phyloP scores from a whole-genome alignment of 352 stramenopile species.

The Pythium chondricola region DNA sequence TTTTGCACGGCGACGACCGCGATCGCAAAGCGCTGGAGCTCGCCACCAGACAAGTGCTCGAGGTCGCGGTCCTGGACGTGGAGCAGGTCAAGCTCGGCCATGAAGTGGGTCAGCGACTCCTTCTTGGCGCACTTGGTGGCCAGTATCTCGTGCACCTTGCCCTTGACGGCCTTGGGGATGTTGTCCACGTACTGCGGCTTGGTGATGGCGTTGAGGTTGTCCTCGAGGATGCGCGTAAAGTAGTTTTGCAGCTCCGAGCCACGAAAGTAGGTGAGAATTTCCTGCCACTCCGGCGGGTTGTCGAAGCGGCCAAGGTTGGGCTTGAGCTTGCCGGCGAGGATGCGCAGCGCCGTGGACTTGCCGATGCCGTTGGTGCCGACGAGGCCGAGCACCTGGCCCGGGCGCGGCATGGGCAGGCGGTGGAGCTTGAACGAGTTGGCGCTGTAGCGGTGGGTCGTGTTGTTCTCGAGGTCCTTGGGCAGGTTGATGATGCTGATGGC shows the following conservation, averaged over 20 bases:
- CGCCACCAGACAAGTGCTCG: conserved; percentile 93
- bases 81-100: conserved; percentile 93
- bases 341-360: conserved; percentile 99
- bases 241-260: conserved; percentile 99
- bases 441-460: conserved; percentile 99
- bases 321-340: conserved; percentile 99
- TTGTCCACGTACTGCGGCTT: conserved; percentile 99
- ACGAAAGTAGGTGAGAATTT: conserved; percentile 98
- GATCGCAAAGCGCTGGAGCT: conserved; percentile 99
- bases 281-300: conserved; percentile 97
- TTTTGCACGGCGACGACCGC: conserved; percentile 93
- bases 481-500: conserved; percentile 99
- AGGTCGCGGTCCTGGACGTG: conserved; percentile 97
- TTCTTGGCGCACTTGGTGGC: conserved; percentile 90
- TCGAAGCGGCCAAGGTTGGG: conserved; percentile 98
- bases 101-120: conserved; percentile 75
- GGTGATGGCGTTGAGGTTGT: conserved; percentile 99
- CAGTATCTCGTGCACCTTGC: conserved; percentile 92
- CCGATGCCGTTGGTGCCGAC: conserved; percentile 99
- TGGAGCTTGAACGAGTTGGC: conserved; percentile 99
- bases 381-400: conserved; percentile 97
- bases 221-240: conserved; percentile 98
- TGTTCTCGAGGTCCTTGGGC: conserved; percentile 97
- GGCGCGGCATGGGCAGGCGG: conserved; percentile 96
- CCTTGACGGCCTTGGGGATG: conserved; percentile 96